Percentiles rank a stretch among this genome's conserved stretches.
These are phyloP conservation scores for Trametes gibbosa DNA, from an alignment of 768 basidiomycete genomes.

Conservation along the genomic window DNA sequence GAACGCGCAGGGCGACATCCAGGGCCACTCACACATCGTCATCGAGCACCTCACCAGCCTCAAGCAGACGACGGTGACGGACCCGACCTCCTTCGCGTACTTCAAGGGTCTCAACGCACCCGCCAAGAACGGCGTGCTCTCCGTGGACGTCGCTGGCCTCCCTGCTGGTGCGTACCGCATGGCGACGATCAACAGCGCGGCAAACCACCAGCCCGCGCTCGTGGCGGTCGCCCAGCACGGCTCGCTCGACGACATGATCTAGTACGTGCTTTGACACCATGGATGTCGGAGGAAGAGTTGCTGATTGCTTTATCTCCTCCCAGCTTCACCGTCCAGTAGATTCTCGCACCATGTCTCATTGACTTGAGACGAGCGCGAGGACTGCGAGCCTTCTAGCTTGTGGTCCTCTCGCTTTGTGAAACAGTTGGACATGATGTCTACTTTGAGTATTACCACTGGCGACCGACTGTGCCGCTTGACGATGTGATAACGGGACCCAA, in stretches of 20 bases:
- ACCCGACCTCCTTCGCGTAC: constrained; percentile 55
- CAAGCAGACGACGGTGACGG: constrained; percentile 38
- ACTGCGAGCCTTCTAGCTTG: no score
- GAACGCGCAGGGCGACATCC: constrained; percentile 39
- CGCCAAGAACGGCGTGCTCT: constrained; percentile 42
- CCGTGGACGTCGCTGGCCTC: constrained; percentile 38
- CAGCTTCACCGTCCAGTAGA: constrained; percentile 16
- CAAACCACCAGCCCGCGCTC: constrained; percentile 42
- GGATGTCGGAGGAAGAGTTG: not conserved
- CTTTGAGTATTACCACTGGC: no score
- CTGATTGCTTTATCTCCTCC: not conserved
- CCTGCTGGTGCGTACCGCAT: constrained; percentile 41
- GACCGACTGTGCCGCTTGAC: no score
- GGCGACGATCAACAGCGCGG: constrained; percentile 42
- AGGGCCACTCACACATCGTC: constrained; percentile 58
- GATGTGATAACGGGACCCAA: no score
- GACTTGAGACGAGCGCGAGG: no score
- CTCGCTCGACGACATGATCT: constrained; percentile 39
- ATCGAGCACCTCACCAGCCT: constrained; percentile 45
- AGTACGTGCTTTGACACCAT: constrained; percentile 23
- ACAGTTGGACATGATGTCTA: no score
- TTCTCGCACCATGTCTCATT: no score
- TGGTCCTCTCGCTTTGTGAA: no score
- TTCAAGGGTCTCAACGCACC: constrained; percentile 57
- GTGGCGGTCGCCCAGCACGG: constrained; percentile 44